phyloP scores from a whole-genome alignment of 208 protist genomes.

The Entamoeba moshkovskii region DNA sequence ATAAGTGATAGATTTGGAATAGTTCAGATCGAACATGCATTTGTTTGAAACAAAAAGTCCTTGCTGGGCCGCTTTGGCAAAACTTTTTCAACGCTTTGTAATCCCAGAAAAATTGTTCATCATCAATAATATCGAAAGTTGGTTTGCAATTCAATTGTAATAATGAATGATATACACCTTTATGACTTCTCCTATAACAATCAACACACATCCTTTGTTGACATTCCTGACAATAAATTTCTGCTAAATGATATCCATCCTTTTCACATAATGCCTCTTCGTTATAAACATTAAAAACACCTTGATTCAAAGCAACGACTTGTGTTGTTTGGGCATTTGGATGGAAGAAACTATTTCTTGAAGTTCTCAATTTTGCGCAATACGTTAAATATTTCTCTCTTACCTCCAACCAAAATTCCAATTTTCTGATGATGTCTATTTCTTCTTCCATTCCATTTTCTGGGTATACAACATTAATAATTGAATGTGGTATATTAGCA shows the following conservation, averaged over 20 bases:
- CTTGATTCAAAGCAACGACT: neutral
- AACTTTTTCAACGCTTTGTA: neutral
- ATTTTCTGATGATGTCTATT: neutral
- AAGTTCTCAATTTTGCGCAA: neutral
- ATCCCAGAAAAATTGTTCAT: neutral
- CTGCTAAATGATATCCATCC: neutral
- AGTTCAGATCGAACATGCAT: neutral
- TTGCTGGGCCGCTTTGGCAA: neutral
- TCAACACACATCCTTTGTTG: neutral
- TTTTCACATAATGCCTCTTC: neutral
- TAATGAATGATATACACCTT: neutral
- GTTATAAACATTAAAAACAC: neutral
- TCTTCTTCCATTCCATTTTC: neutral
- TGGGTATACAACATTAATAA: neutral
- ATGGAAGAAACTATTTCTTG: neutral
- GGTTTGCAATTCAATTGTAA: neutral
- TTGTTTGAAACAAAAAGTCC: neutral
- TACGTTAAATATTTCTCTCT: neutral
- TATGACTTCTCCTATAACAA: neutral
- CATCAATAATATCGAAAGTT: neutral
- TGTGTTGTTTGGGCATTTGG: neutral
- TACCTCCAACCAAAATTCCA: neutral
- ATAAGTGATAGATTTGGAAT: neutral
- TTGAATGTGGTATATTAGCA: neutral
- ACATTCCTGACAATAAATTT: neutral